Base-by-base conservation (phyloP, 495 filamentous ascomycete genomes). In the Rostrohypoxylon terebratum region DNA sequence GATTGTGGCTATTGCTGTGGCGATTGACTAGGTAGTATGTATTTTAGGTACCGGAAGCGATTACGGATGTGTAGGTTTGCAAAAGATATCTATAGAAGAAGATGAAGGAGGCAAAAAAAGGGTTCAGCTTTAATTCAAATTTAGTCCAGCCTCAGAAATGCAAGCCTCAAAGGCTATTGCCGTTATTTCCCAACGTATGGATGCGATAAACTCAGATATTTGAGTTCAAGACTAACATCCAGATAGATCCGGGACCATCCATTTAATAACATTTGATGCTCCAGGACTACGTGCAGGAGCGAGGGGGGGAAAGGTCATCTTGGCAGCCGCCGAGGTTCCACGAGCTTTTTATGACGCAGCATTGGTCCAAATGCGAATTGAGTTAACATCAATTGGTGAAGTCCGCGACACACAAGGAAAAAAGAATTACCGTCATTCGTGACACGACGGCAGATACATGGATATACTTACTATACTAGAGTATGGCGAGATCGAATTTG, bases 311-410 rank as follows among this genome's bases (percentile, higher is more conserved):
- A 47, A 20, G 16, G 25, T 28, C 44, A 68, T 54, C 67, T 71
- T 71, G 61, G 68, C 68, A 65, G 61, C 68, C 55, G 61, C 68
- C 55, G 34, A 71, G 54, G 61, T 71, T 25, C 8, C 61, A 65
- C 68, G 64, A 55, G 47, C 50, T 55, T 57, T 40, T 57, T 40
- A 69, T 47, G 58, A 31, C 58, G 45, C 20, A 18, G 40, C n/a
- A 44, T 40, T 59, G 36, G 55, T 16, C 11, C 5, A 21, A 58
- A 18, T 1, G 33, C 11, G 11, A 16, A n/a, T 16, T 11, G 6
- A 31, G 10, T 11, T 53, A 7, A 14, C 5, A 53, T 57, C 11
- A 16, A 38, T 58, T 14, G 20, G n/a, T 58, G 23, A 11, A 11
- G 6, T 38, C 11, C 44, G 33, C 9, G 18, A 36, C 31, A 16